Evolutionary conservation across 2,329 filamentous ascomycete genomes (phyloP).

Genomic region (Cyphellophora attinorum): DNA sequence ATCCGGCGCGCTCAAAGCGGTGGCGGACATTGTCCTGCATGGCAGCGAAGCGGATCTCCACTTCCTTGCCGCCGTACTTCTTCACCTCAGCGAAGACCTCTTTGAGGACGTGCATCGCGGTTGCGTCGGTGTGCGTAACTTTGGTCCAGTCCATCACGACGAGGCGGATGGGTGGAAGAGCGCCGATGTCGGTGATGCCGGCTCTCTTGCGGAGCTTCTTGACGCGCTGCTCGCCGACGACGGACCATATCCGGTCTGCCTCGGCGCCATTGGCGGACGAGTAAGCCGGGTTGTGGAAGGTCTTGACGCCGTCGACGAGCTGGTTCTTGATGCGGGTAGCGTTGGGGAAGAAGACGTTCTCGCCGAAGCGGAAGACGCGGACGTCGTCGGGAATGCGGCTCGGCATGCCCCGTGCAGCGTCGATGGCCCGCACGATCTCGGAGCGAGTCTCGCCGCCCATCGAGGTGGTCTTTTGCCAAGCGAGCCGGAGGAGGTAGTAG

Average conservation of each 20-base stretch:
- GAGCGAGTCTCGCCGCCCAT: slow-evolving; percentile 19
- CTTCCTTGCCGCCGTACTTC: slow-evolving; percentile 37
- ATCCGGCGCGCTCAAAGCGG: slow-evolving; percentile 24
- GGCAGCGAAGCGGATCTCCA: slow-evolving; percentile 40
- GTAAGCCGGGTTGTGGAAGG: slow-evolving; percentile 31
- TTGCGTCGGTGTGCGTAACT: slow-evolving; percentile 45
- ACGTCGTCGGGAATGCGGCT: slow-evolving; percentile 33
- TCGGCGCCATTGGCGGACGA: slow-evolving; percentile 25
- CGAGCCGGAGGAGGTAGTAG: slow-evolving; percentile 48
- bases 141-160: slow-evolving; percentile 44
- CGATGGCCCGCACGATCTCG: slow-evolving; percentile 17
- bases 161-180: slow-evolving; percentile 32
- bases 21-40: slow-evolving; percentile 31
- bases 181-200: slow-evolving; percentile 23
- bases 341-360: slow-evolving; percentile 52
- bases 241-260: slow-evolving; percentile 43
- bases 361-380: slow-evolving; percentile 46
- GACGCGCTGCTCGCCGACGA: slow-evolving; percentile 39
- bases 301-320: slow-evolving; percentile 42
- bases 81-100: slow-evolving; percentile 41
- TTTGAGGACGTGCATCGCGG: slow-evolving; percentile 39
- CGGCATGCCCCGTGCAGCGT: slow-evolving; percentile 14
- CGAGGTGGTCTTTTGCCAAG: slow-evolving; percentile 38
- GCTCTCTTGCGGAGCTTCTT: slow-evolving; percentile 32
- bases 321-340: slow-evolving; percentile 42